Evolutionary conservation across 2,329 filamentous ascomycete species (phyloP), one percentile per base, ranked within the genome.

Genomic region (Trichoderma sp.): DNA sequence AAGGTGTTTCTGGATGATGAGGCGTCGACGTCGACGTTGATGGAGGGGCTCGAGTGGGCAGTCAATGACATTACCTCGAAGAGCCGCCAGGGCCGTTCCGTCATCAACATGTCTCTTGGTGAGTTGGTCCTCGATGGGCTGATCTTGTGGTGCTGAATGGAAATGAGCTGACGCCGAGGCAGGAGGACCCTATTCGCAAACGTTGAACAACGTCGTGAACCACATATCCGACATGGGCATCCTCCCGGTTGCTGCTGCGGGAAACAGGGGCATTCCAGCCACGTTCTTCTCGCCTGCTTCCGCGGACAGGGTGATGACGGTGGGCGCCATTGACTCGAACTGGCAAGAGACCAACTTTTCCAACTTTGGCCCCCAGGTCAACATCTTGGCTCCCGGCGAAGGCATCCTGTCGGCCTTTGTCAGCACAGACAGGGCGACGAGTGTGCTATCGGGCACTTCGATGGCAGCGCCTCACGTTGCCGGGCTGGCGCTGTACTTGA

Each of bases 401-500:
- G 67, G 69, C 50, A 73, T 85, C 57, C 71, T 80, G 15, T 83
- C 79, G 48, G 73, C 85, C 2, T 85, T 78, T 78, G 79, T 78
- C 60, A 76, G 78, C 34, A 69, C 72, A 67, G 77, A 66, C 44
- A 77, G 71, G 6, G 78, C 82, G 26, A 81, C 73, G n/a, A 76
- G 76, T 55, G 78, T 72, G 30, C 79, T 86, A 70, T 82, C 79
- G 15, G 87, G 87, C 41, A 89, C 87, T 6, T 86, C 82, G 43
- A 88, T 88, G 86, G 84, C 86, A 2, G 77, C 80, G 3, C 86
- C 87, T 0, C 86, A 88, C 71, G 78, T 89, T 61, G 79, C 84
- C 26, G 87, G 87, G 14, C 73, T 89, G n/a, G 68, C 82, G 12
- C 79, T 84, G n/a, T 88, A 88, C 72, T 73, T 88, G 34, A 71